Evolutionary conservation across 1,284 basidiomycete species (phyloP).

Genomic region (Cryptococcus floricola): DNA sequence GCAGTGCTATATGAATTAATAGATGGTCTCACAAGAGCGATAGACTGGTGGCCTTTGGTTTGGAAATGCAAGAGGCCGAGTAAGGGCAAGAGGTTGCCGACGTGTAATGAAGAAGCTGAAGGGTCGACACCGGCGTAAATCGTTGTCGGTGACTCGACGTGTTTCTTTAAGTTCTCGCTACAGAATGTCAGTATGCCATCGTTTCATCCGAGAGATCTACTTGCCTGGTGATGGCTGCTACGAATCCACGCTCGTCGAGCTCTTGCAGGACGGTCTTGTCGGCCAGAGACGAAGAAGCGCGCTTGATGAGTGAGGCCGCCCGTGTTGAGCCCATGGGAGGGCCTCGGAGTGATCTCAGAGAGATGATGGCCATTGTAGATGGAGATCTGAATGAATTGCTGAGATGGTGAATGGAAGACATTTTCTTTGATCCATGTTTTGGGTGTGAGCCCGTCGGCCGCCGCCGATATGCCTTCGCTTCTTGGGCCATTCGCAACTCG

Average conservation of each 20-base stretch:
- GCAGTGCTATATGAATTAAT: background rate
- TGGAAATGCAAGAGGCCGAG: slow-evolving; percentile 84
- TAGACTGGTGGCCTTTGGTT: slow-evolving; percentile 69
- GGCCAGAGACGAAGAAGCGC: too few species aligned
- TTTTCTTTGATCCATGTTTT: too few species aligned
- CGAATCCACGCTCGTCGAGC: slow-evolving; percentile 49
- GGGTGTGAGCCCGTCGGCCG: too few species aligned
- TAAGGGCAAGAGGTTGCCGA: slow-evolving; percentile 88
- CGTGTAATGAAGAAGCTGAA: slow-evolving; percentile 81
- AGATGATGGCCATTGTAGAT: too few species aligned
- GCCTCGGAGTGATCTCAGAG: too few species aligned
- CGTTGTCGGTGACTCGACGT: slow-evolving; percentile 48
- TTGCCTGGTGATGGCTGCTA: slow-evolving; percentile 51
- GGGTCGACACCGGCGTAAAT: slow-evolving; percentile 93
- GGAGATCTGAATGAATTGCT: too few species aligned
- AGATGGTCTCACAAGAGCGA: slow-evolving; percentile 65
- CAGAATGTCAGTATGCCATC: background rate
- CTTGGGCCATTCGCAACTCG: too few species aligned
- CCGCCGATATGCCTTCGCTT: too few species aligned
- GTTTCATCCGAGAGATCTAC: slow-evolving; percentile 4
- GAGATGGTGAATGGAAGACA: too few species aligned
- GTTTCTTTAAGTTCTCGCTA: slow-evolving; percentile 36
- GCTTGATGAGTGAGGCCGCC: too few species aligned
- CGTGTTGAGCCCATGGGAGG: too few species aligned
- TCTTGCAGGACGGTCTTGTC: slow-evolving; percentile 41